Percentiles rank a stretch among this genome's conserved stretches.
These are phyloP conservation scores for sunflower (Helianthus annuus) DNA, from an alignment of 129 eudicot genomes.

Conservation along the genomic window DNA sequence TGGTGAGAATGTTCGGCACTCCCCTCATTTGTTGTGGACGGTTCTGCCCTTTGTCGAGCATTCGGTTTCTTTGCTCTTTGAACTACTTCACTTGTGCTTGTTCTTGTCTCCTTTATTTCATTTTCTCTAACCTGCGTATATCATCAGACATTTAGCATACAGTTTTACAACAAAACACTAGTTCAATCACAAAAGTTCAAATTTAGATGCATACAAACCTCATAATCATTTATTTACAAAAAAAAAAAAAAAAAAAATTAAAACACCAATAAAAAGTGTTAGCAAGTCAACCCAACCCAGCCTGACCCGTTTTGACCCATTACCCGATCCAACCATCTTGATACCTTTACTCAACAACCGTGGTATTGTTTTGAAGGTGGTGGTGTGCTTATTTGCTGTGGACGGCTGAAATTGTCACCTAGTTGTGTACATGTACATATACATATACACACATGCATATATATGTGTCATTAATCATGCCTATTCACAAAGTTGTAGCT, in stretches of 20 bases:
- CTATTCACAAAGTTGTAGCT: constrained; percentile 11
- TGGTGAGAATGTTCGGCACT: constrained; percentile 38
- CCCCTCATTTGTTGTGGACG: constrained; percentile 27
- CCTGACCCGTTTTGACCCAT: neutral
- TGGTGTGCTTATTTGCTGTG: neutral
- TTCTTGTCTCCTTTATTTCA: constrained; percentile 29
- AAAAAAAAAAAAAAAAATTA: neutral
- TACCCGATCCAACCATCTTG: neutral
- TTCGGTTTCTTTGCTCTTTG: constrained; percentile 34
- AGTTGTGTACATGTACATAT: neutral
- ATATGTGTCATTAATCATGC: constrained; percentile 10
- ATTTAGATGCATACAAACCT: neutral
- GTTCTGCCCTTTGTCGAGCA: constrained; percentile 28
- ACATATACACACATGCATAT: too few relatives aligned
- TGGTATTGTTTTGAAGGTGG: neutral
- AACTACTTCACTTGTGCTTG: constrained; percentile 36
- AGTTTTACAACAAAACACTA: neutral
- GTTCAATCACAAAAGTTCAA: neutral
- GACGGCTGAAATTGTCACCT: neutral
- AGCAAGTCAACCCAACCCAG: neutral
- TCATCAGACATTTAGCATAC: neutral
- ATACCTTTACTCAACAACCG: neutral
- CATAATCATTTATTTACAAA: neutral
- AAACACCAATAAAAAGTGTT: neutral
- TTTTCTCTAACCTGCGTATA: constrained; percentile 45